Conservation (phyloP, 306 rosid species). For the Sesbania bispinosa region DNA sequence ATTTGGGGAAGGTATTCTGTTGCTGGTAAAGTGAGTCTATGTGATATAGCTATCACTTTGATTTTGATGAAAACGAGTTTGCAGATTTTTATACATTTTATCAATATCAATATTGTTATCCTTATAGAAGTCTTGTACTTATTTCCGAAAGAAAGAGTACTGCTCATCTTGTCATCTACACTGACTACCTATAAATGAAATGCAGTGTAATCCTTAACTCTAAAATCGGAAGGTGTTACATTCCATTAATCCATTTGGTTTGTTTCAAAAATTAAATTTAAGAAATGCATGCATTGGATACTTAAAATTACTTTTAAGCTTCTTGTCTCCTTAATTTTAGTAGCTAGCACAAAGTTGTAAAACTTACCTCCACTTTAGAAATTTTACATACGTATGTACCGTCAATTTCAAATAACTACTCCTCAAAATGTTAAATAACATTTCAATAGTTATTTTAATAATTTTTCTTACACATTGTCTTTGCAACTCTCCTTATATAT, state of each 20-base stretch:
- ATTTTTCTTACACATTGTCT: neutral
- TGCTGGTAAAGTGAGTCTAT: neutral
- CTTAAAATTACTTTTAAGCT: too few species aligned
- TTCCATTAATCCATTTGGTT: too few species aligned
- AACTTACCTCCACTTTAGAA: neutral
- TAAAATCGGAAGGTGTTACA: too few species aligned
- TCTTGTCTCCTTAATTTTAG: neutral
- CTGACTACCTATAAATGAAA: too few species aligned
- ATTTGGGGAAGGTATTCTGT: neutral
- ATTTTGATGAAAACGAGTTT: neutral
- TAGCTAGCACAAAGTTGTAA: neutral
- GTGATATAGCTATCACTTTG: constrained; percentile 11
- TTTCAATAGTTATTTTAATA: neutral
- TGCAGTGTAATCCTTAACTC: neutral
- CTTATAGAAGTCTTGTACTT: neutral
- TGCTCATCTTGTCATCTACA: too few species aligned
- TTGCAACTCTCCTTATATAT: neutral
- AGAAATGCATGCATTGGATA: too few species aligned
- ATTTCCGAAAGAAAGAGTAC: neutral
- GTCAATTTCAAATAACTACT: too few species aligned
- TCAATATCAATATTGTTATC: neutral
- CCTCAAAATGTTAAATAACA: neutral
- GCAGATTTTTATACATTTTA: neutral
- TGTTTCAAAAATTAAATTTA: too few species aligned
- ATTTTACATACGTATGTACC: neutral